These are phyloP conservation scores for Populus euphratica DNA, from an alignment of 345 rosid species.

Conservation along the genomic window DNA sequence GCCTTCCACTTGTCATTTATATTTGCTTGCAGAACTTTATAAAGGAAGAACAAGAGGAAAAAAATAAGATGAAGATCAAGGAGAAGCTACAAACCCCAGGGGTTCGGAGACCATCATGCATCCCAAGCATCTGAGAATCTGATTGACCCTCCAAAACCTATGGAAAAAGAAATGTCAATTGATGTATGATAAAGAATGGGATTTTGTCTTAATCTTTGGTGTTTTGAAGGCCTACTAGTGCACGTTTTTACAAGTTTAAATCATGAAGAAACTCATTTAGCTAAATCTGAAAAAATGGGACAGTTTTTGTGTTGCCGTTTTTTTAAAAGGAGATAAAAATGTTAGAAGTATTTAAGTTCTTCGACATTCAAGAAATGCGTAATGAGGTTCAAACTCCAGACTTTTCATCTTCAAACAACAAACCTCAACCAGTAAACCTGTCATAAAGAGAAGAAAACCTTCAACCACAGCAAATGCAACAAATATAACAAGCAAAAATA, in stretches of 20 bases:
- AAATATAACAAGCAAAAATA: background rate
- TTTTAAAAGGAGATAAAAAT: background rate
- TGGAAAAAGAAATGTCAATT: slow-evolving; percentile 9
- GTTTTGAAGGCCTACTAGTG: background rate
- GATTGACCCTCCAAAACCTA: slow-evolving; percentile 59
- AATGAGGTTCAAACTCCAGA: background rate
- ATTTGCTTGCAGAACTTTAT: background rate
- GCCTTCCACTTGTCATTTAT: background rate
- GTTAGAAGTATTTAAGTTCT: background rate
- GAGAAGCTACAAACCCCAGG: slow-evolving; percentile 59
- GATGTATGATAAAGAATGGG: background rate
- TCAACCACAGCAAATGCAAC: background rate
- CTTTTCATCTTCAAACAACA: background rate
- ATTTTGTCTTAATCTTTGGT: background rate
- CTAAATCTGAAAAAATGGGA: background rate
- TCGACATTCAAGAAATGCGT: background rate
- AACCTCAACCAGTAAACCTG: background rate
- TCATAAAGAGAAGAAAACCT: background rate
- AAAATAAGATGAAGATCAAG: background rate
- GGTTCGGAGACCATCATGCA: slow-evolving; percentile 45
- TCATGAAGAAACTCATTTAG: background rate
- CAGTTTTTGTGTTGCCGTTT: background rate
- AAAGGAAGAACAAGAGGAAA: background rate
- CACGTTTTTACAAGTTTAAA: background rate
- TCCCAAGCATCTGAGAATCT: slow-evolving; percentile 40